phyloP scores from a whole-genome alignment of 441 rosid species.

The Isatis lusitanica region DNA sequence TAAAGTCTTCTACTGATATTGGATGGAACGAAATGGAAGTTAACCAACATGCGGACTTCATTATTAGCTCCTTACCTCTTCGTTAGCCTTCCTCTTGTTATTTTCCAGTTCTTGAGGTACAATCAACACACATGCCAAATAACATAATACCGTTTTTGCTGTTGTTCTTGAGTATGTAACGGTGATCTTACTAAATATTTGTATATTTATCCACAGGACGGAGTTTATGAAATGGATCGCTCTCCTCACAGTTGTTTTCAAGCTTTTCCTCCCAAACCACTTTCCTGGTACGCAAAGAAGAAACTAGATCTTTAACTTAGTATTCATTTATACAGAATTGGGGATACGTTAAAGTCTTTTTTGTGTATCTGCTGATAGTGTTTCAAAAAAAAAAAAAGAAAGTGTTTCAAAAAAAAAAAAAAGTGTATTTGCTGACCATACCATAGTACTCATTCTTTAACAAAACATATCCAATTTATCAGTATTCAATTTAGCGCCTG shows the following conservation, averaged over 20 bases:
- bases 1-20: constrained; percentile 15
- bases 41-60: background rate
- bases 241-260: background rate
- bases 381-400: no score
- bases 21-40: constrained; percentile 25
- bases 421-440: background rate
- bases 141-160: no score
- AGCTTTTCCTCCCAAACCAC: constrained; percentile 1
- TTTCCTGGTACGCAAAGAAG: constrained; percentile 2
- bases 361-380: no score
- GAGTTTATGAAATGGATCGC: constrained; percentile 18
- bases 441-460: background rate
- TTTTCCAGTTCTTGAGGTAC: constrained; percentile 20
- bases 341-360: background rate
- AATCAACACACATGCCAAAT: background rate
- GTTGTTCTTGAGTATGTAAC: background rate
- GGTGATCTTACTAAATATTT: background rate
- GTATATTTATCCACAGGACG: background rate
- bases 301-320: background rate
- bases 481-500: background rate
- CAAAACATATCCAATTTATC: background rate
- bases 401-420: no score
- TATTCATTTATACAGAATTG: background rate
- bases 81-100: constrained; percentile 1
- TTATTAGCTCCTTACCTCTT: constrained; percentile 17